Base-by-base conservation (phyloP, 169 alveolate species). In the Eimeria necatrix region DNA sequence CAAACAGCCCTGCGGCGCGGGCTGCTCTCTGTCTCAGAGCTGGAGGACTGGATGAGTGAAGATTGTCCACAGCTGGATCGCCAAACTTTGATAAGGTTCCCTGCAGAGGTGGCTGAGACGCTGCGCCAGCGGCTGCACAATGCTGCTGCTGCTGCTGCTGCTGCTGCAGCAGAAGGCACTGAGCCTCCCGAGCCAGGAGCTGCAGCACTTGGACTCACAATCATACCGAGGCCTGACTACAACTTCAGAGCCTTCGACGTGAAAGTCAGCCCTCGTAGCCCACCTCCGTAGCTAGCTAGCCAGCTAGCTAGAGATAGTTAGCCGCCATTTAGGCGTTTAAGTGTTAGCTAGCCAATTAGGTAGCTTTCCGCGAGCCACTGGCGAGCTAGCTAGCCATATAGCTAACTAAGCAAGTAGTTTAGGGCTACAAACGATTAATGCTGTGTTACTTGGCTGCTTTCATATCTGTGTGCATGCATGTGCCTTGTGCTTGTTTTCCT, bases 21-120 rank as follows among this genome's bases (percentile, higher is more conserved):
- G 32, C 92, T 94, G 60, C 87, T 94, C 41, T 70, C 94, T 2
- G 94, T 92, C 46, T 48, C 91, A 49, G 96, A 84, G 83, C 48
- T 94, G 71, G 88, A 80, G 81, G 96, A 94, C 80, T 94, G 92
- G 91, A 83, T 86, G 85, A 73, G 93, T 1, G 92, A 85, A 53
- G 96, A 94, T 22, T 94, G 86, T 16, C 96, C 96, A 8, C 90
- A 78, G 71, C 70, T 94, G 70, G 96, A 94, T 41, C 87, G 94
- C 53, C 96, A 94, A 52, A 53, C 92, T 26, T 14, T 94, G 32
- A 90, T 95, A n/a, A 88, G 96, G 10, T 95, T 95, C 68, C 96
- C 96, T 0, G 73, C 70, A 2, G 94, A 60, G 24, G 84, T 95
- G 4, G 96, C 96, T 9, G 96, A 68, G 24, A 60, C 93, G 4